Evolutionary conservation across 352 stramenopile species (phyloP), one percentile per base, ranked within the genome.

Genomic region (Plasmopara viticola): DNA sequence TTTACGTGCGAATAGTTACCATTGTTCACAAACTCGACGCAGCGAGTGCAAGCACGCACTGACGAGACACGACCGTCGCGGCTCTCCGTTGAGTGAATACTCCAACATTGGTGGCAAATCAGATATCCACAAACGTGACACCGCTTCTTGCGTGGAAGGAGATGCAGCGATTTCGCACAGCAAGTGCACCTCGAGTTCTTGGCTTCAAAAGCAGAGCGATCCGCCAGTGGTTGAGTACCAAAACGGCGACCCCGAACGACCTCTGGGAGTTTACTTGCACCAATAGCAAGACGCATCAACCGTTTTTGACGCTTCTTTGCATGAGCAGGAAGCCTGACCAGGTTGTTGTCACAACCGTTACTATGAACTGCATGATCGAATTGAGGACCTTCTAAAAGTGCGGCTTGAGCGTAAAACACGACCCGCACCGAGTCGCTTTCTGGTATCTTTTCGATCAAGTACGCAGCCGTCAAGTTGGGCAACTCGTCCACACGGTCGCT

Each of bases 211-310:
- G 69, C 44, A n/a, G 50, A 60, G 33, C 53, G 64, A 54, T 87
- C 64, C 0, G 77, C 68, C 2, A 89, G 65, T 33, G 66, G 64
- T 51, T 87, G 78, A 5, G 68, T 62, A 15, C 74, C 76, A 29
- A 90, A 72, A 6, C 79, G 74, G 0, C 72, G 74, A 14, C 79
- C 65, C 1, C 72, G 73, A 12, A 90, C 66, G 9, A 88, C 51
- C 6, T 69, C 64, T 5, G 71, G 64, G 5, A 88, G 49, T 1
- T 66, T 59, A 13, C 60, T 66, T 0, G 60, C 61, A 51, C 66
- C 68, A 3, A 54, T 59, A 31, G 72, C 72, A 39, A 82, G 51
- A 8, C 56, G 53, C 68, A 75, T 64, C 43, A 80, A 51, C 8
- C 70, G 62, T 18, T 64, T 66, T 39, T 70, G 56, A 18, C 57